Evolutionary conservation across 805 yeast species (phyloP).

Genomic region (Metschnikowia shivogae): DNA sequence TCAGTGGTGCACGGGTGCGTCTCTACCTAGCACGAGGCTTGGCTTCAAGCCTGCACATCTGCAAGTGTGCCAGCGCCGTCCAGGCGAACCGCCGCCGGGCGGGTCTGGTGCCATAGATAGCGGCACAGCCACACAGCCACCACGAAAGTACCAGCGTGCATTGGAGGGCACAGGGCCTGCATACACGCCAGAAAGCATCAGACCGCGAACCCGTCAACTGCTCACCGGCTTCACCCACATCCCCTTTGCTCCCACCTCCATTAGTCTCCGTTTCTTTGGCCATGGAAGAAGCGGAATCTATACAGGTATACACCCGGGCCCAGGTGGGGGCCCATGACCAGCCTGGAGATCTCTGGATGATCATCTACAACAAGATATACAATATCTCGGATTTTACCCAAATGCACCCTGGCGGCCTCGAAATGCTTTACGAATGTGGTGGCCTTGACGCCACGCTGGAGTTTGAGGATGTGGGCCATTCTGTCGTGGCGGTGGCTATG

Average conservation of each 20-base stretch:
- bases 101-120: too few species aligned
- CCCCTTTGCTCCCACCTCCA: not conserved
- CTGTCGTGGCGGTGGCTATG: conserved; percentile 18
- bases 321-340: conserved; percentile 71
- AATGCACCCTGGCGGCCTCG: conserved; percentile 75
- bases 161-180: too few species aligned
- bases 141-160: too few species aligned
- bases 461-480: conserved; percentile 40
- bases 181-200: too few species aligned
- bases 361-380: conserved; percentile 75
- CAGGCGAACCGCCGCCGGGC: too few species aligned
- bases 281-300: not conserved
- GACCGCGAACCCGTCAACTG: not conserved
- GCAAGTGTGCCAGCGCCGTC: too few species aligned
- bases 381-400: conserved; percentile 67
- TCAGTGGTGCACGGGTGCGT: conserved; percentile 11
- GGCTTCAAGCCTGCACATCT: too few species aligned
- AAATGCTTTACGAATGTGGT: conserved; percentile 75
- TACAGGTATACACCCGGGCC: conserved; percentile 14
- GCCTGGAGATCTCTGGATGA: conserved; percentile 81
- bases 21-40: too few species aligned
- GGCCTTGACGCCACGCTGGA: conserved; percentile 72
- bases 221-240: not conserved
- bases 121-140: too few species aligned
- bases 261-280: not conserved